Conservation (phyloP, 345 rosid species). For the Linum usitatissimum region DNA sequence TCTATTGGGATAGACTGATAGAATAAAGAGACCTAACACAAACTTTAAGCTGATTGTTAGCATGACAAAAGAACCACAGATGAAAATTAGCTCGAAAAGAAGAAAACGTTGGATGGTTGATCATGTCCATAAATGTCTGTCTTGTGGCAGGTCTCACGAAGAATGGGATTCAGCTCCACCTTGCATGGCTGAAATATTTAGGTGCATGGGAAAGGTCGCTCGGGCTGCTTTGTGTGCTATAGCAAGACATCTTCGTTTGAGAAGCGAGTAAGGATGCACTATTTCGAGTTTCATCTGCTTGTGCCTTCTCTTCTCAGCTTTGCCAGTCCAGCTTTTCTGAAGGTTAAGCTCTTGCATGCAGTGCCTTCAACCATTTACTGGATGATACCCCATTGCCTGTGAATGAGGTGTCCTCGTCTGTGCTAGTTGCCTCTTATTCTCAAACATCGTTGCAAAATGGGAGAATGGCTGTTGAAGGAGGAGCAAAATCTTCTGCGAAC, state of each 20-base stretch:
- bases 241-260: constrained; percentile 85
- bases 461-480: constrained; percentile 56
- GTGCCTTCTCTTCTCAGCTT: background rate
- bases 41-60: too few species aligned
- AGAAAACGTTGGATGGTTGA: background rate
- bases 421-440: constrained; percentile 64
- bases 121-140: constrained; percentile 1
- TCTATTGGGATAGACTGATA: too few species aligned
- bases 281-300: constrained; percentile 10
- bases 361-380: constrained; percentile 82
- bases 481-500: constrained; percentile 46
- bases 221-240: constrained; percentile 75
- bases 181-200: constrained; percentile 81
- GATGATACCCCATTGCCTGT: constrained; percentile 87
- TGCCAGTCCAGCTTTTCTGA: background rate
- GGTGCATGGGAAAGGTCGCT: constrained; percentile 95
- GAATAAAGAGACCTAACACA: too few species aligned
- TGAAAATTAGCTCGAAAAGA: too few species aligned
- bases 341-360: constrained; percentile 29
- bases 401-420: constrained; percentile 82
- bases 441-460: constrained; percentile 58
- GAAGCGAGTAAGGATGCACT: constrained; percentile 78
- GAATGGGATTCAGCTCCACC: constrained; percentile 93
- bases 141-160: constrained; percentile 55
- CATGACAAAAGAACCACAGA: too few species aligned